Evolutionary conservation across 2,329 filamentous ascomycete genomes (phyloP).

Genomic region (Microsporum audouinii): DNA sequence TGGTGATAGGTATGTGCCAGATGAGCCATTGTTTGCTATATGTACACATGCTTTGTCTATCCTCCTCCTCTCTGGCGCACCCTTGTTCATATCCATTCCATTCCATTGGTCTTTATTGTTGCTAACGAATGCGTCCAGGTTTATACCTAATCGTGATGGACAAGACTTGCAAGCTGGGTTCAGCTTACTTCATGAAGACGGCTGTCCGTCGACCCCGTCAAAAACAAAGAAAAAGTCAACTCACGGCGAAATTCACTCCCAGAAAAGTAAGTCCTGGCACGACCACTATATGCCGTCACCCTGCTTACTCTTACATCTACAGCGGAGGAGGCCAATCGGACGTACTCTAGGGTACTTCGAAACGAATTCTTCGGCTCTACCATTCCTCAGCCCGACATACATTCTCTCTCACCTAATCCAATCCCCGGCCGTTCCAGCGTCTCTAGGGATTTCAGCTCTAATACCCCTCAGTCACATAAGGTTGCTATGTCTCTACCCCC

Average conservation of each 20-base stretch:
- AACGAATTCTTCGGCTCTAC: slow-evolving; percentile 87
- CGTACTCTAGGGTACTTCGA: slow-evolving; percentile 75
- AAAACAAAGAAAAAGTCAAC: slow-evolving; percentile 73
- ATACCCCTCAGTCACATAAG: slow-evolving; percentile 64
- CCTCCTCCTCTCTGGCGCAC: neutral
- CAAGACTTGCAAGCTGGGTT: slow-evolving; percentile 91
- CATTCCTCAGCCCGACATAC: slow-evolving; percentile 66
- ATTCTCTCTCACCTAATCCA: slow-evolving; percentile 51
- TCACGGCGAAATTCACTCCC: slow-evolving; percentile 85
- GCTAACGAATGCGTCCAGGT: slow-evolving; percentile 45
- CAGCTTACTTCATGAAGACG: slow-evolving; percentile 81
- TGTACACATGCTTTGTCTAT: neutral
- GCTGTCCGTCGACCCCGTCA: slow-evolving; percentile 81
- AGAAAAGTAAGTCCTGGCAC: slow-evolving; percentile 56
- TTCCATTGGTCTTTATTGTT: neutral
- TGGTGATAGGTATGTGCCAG: slow-evolving; percentile 43
- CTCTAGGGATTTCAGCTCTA: slow-evolving; percentile 56
- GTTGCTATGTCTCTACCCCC: slow-evolving; percentile 54
- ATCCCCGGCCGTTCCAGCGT: slow-evolving; percentile 35
- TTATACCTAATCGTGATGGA: slow-evolving; percentile 87
- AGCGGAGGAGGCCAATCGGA: slow-evolving; percentile 91
- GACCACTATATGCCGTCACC: slow-evolving; percentile 14
- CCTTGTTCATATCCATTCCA: neutral
- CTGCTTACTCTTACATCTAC: slow-evolving; percentile 8
- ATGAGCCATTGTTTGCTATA: neutral